Percentiles rank a stretch among this genome's conserved stretches.
Evolutionary conservation across 2,329 filamentous ascomycete genomes (phyloP).

Genomic region (Fusarium camptoceras): DNA sequence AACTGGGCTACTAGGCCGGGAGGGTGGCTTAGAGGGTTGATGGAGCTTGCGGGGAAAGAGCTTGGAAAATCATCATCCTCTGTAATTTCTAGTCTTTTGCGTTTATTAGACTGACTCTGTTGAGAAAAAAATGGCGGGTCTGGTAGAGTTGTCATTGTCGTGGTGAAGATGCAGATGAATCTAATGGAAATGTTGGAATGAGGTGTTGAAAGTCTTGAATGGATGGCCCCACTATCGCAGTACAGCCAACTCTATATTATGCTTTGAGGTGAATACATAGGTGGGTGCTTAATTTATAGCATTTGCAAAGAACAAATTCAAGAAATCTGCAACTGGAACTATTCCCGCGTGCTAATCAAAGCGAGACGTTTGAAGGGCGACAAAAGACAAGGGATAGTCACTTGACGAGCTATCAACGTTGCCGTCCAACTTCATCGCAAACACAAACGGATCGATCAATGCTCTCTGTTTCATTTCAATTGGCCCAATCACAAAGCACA

Average conservation of each 20-base stretch:
- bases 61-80: constrained; percentile 17
- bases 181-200: not conserved
- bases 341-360: not conserved
- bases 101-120: constrained; percentile 33
- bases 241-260: not conserved
- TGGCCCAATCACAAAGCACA: constrained; percentile 36
- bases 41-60: constrained; percentile 50
- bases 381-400: not conserved
- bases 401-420: not conserved
- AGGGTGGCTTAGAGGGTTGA: constrained; percentile 68
- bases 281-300: not conserved
- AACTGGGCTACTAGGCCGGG: constrained; percentile 66
- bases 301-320: not conserved
- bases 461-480: constrained; percentile 36
- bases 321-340: not conserved
- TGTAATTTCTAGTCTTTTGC: constrained; percentile 30
- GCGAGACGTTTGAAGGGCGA: not conserved
- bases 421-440: constrained; percentile 9
- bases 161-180: constrained; percentile 3
- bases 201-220: constrained; percentile 14
- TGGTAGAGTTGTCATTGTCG: constrained; percentile 34
- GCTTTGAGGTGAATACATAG: not conserved
- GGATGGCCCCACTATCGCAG: constrained; percentile 27
- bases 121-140: constrained; percentile 40
- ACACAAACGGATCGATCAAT: constrained; percentile 12